Base-by-base conservation (phyloP, 176 grass and related monocot genomes). In the Raddia guianensis region DNA sequence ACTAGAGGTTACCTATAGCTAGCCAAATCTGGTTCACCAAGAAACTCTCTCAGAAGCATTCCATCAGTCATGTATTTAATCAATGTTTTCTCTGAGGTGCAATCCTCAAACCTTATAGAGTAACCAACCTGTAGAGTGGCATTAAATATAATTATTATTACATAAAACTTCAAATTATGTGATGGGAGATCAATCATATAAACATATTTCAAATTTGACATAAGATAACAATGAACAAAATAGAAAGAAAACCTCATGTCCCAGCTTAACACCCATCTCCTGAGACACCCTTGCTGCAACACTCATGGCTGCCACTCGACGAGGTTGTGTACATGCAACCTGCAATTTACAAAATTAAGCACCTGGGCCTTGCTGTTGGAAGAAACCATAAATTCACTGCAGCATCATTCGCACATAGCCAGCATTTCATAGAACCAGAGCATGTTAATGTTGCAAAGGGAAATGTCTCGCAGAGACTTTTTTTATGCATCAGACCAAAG, bases 51-150 rank as follows among this genome's bases (percentile, higher is more conserved):
- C 32, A 98, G 68, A 73, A 98, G 86, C 95, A 98, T 98, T 35
- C 95, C 92, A 61, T 98, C 95, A 52, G 95, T 98, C 95, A 98
- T 98, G 73, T 98, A 98, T 71, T 95, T 94, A 27, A 98, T 69
- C n/a, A 98, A 58, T 79, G 95, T 98, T 70, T 98, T 98, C 11
- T 98, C 95, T 42, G 95, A 98, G 18, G 92, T 98, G 67, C 95
- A 98, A 88, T 98, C 95, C 78, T 98, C 95, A 86, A 98, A 98
- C 45, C 95, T 88, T 84, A 98, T 98, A 52, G 95, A 98, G 79
- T 98, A 98, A 53, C 95, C 95, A 61, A 98, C 92, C 95, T 98
- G 84, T 68, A 72, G 33, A 67, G 49, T 85, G 43, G 56, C 12
- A 86, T 57, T 27, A 81, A 52, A 69, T 48, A 74, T 70, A 49